Base-by-base conservation (phyloP, 139 green algal genomes). In the Limnomonas spitsbergensis region DNA sequence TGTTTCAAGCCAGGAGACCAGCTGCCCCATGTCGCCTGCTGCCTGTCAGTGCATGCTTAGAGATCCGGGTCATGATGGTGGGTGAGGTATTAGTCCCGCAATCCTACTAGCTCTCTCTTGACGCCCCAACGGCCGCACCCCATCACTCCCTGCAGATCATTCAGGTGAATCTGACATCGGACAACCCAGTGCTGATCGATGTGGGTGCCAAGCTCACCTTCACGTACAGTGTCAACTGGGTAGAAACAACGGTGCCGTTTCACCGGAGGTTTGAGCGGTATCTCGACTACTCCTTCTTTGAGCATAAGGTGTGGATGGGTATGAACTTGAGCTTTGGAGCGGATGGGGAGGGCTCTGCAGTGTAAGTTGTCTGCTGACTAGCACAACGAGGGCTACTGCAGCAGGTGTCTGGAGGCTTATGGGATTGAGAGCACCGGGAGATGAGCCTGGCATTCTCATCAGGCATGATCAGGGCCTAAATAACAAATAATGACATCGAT, bases 201-300 rank as follows among this genome's bases (percentile, higher is more conserved):
- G 7, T 79, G 0, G 92, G 93, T 32, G 80, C 82, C 1, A 82
- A 79, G 7, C 78, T 98, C 24, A 87, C 89, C 42, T 99, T 98
- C 87, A 95, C 90, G 0, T 98, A 95, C 86, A 85, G 78, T 2
- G 92, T 99, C 24, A 89, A 84, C 47, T 99, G 94, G 95, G 40
- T 84, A 29, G 73, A 81, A 20, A 93, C 89, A 2, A 69, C 78
- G 53, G 94, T 92, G 27, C 83, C 85, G 38, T 98, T 95, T 76
- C 40, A 66, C n/a, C 82, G 90, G 36, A 87, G 95, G 9, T 99
- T 98, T 82, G 92, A 99, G 82, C 91, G 92, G 27, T 99, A 99
- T 88, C 85, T 99, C 29, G 95, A 99, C 83, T 95, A 96, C 90
- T 93, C 90, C 81, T 99, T 99, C 82, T 99, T 99, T 77, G 95